Conservation (phyloP, 495 filamentous ascomycete genomes). For the Tuber aestivum region DNA sequence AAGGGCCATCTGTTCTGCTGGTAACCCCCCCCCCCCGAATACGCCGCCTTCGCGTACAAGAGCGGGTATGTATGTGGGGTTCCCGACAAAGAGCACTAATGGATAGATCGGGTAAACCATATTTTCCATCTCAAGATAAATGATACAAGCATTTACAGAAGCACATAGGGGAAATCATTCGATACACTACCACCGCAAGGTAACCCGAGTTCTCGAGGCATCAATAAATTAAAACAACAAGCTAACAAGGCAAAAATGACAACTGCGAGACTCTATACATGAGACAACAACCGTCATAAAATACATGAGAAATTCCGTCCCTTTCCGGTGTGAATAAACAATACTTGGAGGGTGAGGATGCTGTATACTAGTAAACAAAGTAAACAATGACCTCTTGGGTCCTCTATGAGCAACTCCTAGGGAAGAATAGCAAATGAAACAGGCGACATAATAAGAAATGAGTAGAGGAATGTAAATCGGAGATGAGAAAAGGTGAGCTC, state of each 20-base stretch:
- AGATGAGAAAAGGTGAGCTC: conserved; percentile 29
- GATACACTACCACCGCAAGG: background rate
- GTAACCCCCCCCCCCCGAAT: conserved; percentile 30
- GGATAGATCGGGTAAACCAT: conserved; percentile 33
- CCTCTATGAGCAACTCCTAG: conserved; percentile 33
- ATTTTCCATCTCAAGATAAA: conserved; percentile 35
- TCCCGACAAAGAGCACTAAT: conserved; percentile 33
- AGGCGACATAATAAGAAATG: conserved; percentile 23
- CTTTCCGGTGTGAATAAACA: conserved; percentile 35
- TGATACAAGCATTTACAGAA: conserved; percentile 16
- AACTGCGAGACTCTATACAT: conserved; percentile 18
- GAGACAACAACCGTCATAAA: conserved; percentile 27
- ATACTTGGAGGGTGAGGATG: conserved; percentile 25
- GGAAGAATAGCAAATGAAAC: conserved; percentile 28
- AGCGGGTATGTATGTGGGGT: conserved; percentile 35
- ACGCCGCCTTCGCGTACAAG: conserved; percentile 14
- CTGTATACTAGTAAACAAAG: conserved; percentile 34
- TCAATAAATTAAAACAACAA: background rate
- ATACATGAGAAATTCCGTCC: conserved; percentile 35
- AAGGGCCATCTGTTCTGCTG: conserved; percentile 34
- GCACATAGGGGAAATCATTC: conserved; percentile 21
- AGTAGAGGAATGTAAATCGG: conserved; percentile 32
- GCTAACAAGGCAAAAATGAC: conserved; percentile 24
- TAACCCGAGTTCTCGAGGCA: conserved; percentile 22
- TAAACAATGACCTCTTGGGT: conserved; percentile 37